Evolutionary conservation across 768 basidiomycete genomes (phyloP).

Genomic region (Boletellus ananiceps): DNA sequence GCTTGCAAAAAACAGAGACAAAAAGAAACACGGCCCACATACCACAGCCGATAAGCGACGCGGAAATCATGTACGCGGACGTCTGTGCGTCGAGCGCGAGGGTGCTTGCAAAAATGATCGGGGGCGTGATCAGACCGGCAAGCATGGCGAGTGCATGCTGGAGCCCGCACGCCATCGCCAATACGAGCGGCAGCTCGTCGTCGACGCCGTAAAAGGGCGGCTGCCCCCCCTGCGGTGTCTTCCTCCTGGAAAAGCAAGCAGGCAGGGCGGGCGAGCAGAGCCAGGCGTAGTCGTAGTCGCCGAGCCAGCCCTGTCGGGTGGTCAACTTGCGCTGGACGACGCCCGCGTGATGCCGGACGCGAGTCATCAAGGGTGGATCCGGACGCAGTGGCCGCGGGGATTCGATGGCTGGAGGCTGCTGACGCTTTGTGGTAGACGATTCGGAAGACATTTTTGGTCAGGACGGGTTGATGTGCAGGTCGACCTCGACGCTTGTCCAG

Average conservation of each 20-base stretch:
- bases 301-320: constrained; percentile 70
- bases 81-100: constrained; percentile 54
- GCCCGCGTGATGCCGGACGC: constrained; percentile 5
- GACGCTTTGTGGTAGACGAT: constrained; percentile 8
- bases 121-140: constrained; percentile 77
- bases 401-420: constrained; percentile 14
- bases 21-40: constrained; percentile 16
- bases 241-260: constrained; percentile 38
- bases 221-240: constrained; percentile 23
- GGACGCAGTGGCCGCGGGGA: constrained; percentile 10
- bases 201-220: constrained; percentile 78
- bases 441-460: constrained; percentile 13
- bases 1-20: no score
- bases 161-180: constrained; percentile 69
- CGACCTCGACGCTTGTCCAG: background rate
- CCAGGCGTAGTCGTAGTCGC: constrained; percentile 76
- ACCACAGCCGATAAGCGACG: constrained; percentile 78
- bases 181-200: constrained; percentile 63
- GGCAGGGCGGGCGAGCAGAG: constrained; percentile 69
- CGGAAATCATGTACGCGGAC: constrained; percentile 76
- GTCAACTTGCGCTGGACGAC: constrained; percentile 36
- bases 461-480: background rate
- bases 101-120: constrained; percentile 70
- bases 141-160: constrained; percentile 82
- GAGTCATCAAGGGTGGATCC: background rate